These are phyloP conservation scores for Microcyclosporella mali DNA, from an alignment of 2,329 filamentous ascomycete species.

Conservation along the genomic window DNA sequence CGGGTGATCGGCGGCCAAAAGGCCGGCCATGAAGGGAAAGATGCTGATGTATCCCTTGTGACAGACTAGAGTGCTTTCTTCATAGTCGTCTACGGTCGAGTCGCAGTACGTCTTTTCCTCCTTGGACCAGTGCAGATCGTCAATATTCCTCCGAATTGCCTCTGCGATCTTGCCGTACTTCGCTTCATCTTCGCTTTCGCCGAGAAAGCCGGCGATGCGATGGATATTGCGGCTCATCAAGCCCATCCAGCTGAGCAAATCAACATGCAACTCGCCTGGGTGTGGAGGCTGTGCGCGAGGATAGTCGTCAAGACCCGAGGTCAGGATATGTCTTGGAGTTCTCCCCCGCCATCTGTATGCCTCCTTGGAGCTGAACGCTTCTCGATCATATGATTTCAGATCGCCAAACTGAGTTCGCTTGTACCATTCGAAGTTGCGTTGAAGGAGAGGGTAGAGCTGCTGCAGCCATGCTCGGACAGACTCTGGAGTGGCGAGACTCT, in stretches of 20 bases:
- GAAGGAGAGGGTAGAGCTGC: constrained; percentile 76
- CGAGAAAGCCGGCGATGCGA: constrained; percentile 71
- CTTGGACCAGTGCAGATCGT: constrained; percentile 88
- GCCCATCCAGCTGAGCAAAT: constrained; percentile 95
- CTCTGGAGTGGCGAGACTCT: constrained; percentile 60
- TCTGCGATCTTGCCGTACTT: constrained; percentile 66
- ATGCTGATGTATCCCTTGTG: constrained; percentile 95
- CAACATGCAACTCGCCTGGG: constrained; percentile 89
- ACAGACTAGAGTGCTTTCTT: constrained; percentile 83
- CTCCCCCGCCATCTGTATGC: constrained; percentile 93
- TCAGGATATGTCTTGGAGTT: constrained; percentile 77
- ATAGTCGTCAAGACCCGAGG: constrained; percentile 93
- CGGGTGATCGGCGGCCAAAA: constrained; percentile 67
- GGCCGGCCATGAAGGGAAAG: constrained; percentile 82
- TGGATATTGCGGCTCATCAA: constrained; percentile 84
- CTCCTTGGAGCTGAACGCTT: constrained; percentile 78
- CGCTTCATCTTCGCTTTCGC: constrained; percentile 66
- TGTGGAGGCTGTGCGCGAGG: constrained; percentile 89
- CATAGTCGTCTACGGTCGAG: constrained; percentile 88
- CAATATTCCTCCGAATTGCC: constrained; percentile 77
- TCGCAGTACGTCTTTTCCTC: constrained; percentile 82
- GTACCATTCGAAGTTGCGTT: constrained; percentile 92
- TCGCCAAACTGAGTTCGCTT: constrained; percentile 85
- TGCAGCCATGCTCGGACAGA: constrained; percentile 65
- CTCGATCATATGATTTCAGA: constrained; percentile 80